phyloP scores from a whole-genome alignment of 257 asterid genomes.

The Anisodus tanguticus region DNA sequence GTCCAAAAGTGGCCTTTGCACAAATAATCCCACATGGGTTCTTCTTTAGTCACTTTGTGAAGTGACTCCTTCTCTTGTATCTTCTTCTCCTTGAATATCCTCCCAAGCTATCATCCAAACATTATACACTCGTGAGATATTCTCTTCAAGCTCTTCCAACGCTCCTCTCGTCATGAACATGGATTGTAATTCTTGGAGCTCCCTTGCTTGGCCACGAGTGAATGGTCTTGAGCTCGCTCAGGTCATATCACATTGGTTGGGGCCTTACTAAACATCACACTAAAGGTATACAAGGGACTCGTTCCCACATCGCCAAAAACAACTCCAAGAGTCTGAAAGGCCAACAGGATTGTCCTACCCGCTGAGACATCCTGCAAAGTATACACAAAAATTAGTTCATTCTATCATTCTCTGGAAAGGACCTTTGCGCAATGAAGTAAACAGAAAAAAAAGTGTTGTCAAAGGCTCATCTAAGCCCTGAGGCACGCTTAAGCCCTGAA shows the following conservation, averaged over 20 bases:
- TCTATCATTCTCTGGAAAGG: slow-evolving; percentile 7
- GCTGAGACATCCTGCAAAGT: slow-evolving; percentile 69
- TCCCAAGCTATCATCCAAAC: too few relatives aligned
- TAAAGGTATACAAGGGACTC: slow-evolving; percentile 94
- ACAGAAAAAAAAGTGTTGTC: neutral
- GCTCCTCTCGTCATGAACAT: too few relatives aligned
- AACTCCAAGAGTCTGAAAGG: slow-evolving; percentile 90
- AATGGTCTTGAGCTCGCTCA: too few relatives aligned
- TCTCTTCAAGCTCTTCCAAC: too few relatives aligned
- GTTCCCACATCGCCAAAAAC: slow-evolving; percentile 99
- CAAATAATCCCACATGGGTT: too few relatives aligned
- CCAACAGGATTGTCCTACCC: slow-evolving; percentile 75
- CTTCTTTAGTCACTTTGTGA: too few relatives aligned
- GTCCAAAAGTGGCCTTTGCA: too few relatives aligned
- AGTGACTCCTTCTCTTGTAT: too few relatives aligned
- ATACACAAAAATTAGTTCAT: neutral
- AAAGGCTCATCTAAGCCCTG: neutral
- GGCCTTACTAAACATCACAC: slow-evolving; percentile 99
- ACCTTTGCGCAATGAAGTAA: slow-evolving; percentile 12
- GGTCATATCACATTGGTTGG: slow-evolving; percentile 47
- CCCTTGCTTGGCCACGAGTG: too few relatives aligned
- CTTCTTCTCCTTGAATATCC: too few relatives aligned
- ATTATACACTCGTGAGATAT: too few relatives aligned
- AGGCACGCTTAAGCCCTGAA: neutral
- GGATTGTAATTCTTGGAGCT: too few relatives aligned